phyloP scores from a whole-genome alignment of 768 basidiomycete species.

The Leccinum arenicola region DNA sequence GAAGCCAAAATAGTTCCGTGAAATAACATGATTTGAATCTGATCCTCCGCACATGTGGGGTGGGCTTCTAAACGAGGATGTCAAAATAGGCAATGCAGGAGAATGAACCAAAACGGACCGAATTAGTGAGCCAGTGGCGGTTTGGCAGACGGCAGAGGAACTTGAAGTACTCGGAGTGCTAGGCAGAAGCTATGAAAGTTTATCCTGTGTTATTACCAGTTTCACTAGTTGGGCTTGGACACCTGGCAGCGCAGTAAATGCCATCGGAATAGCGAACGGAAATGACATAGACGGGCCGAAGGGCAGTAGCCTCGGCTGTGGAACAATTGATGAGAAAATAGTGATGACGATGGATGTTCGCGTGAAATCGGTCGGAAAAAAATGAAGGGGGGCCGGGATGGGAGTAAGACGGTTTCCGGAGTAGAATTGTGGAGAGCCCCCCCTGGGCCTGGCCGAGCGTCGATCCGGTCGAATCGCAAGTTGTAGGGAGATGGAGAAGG shows the following conservation, averaged over 20 bases:
- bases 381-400: neutral
- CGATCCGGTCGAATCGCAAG: slow-evolving; percentile 28
- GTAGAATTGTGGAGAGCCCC: slow-evolving; percentile 2
- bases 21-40: slow-evolving; percentile 18
- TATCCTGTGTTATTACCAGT: neutral
- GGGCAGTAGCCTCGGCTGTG: slow-evolving; percentile 1
- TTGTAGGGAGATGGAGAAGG: neutral
- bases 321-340: neutral
- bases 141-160: slow-evolving; percentile 10
- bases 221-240: neutral
- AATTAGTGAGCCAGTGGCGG: neutral
- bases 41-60: slow-evolving; percentile 32
- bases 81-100: slow-evolving; percentile 17
- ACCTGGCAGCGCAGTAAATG: neutral
- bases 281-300: slow-evolving; percentile 12
- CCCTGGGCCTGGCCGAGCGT: slow-evolving; percentile 6
- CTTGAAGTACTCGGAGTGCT: neutral
- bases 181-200: neutral
- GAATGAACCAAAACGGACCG: slow-evolving; percentile 3
- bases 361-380: neutral
- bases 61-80: slow-evolving; percentile 12
- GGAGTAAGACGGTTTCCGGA: neutral
- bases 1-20: slow-evolving; percentile 12
- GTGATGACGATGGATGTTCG: slow-evolving; percentile 4
- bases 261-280: slow-evolving; percentile 15